Evolutionary conservation across 768 basidiomycete species (phyloP), one percentile per base, ranked within the genome.

Genomic region (Ramaria sp.): DNA sequence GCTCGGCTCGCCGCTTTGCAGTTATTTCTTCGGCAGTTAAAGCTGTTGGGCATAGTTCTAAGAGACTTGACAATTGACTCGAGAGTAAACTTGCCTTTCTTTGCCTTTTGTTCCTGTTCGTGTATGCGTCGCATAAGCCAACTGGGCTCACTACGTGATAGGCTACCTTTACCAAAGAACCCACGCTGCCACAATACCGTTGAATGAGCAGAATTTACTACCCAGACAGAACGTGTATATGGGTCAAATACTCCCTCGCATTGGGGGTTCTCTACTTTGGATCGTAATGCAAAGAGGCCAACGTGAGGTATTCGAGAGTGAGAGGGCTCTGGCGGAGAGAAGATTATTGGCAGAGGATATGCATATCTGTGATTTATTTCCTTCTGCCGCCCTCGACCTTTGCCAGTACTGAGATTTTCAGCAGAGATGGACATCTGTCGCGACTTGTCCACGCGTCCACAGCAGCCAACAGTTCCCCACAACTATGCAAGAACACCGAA

Each of bases 151-250:
- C 93, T 96, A 56, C 96, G 70, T 38, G 90, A 94, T 50, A 99
- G 72, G 64, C 88, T 87, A 1, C 96, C 96, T 67, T 99, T 99
- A 22, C 96, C 96, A 66, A 98, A 99, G 71, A 98, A 97, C 0
- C 96, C 96, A 57, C 87, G 71, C 44, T 79, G 73, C 88, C 96
- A 99, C 36, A 98, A 74, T 4, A 83, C 69, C 59, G 73, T 73
- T 42, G 81, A 80, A 64, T 92, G 81, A 22, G 68, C 73, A 25
- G 71, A 67, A 55, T 82, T 75, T 0, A 77, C 70, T 2, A 98
- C 75, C 92, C 92, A 96, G 8, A 97, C 87, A 0, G 88, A 89
- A n/a, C 82, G 81, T 15, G 93, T 92, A 1, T 76, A 62, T 5
- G 77, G 68, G 64, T 98, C 95, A 58, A 88, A 85, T 7, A 81